Evolutionary conservation across 2,329 filamentous ascomycete genomes (phyloP).

Genomic region (Cytospora chrysosperma): DNA sequence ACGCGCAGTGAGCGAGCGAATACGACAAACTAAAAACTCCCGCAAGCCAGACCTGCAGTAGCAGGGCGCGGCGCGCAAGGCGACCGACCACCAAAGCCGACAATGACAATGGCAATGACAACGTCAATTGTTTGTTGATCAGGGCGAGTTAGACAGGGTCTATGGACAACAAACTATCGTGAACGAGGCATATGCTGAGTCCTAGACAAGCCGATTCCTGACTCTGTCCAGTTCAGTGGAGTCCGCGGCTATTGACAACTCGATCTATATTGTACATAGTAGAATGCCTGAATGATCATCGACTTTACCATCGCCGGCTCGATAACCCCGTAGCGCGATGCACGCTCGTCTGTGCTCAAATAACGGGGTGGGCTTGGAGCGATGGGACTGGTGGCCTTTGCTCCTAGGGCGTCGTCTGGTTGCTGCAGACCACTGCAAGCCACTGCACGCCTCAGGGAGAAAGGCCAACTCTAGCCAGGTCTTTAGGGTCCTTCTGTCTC

Average conservation of each 20-base stretch:
- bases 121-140: neutral
- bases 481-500: constrained; percentile 1
- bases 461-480: constrained; percentile 21
- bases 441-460: constrained; percentile 32
- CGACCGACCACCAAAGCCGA: constrained; percentile 15
- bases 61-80: constrained; percentile 5
- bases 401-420: constrained; percentile 12
- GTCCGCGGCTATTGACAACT: constrained; percentile 6
- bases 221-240: neutral
- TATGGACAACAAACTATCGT: neutral
- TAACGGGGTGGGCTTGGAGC: constrained; percentile 5
- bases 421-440: constrained; percentile 25
- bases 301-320: constrained; percentile 14
- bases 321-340: constrained; percentile 19
- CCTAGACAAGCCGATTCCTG: neutral
- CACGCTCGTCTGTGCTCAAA: constrained; percentile 20
- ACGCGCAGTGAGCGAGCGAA: neutral
- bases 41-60: constrained; percentile 9
- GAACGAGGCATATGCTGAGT: neutral
- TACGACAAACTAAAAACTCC: neutral
- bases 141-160: neutral
- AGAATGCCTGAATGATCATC: too few relatives aligned
- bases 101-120: neutral
- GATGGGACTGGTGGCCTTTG: constrained; percentile 13
- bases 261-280: constrained; percentile 4